Conservation (phyloP, 2,329 filamentous ascomycete genomes). For the Fusarium foetens region DNA sequence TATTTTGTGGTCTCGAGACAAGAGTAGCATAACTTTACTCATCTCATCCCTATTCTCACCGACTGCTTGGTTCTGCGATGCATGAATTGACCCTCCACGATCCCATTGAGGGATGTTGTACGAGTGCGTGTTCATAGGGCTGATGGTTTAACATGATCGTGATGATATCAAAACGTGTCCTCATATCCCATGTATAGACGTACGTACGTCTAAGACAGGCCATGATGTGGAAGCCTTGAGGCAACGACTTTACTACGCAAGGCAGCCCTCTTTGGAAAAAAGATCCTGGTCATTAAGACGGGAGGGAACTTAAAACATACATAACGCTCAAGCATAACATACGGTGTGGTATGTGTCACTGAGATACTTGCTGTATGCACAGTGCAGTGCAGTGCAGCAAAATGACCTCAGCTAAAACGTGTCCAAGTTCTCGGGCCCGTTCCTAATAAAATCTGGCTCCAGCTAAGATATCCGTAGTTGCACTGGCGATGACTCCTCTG, state of each 20-base stretch:
- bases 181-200: not conserved
- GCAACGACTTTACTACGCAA: conserved; percentile 29
- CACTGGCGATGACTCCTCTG: conserved; percentile 20
- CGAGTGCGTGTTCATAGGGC: conserved; percentile 14
- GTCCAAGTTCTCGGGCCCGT: conserved; percentile 1
- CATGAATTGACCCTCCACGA: conserved; percentile 4
- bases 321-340: conserved; percentile 26
- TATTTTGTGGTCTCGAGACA: not conserved
- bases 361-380: not conserved
- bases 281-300: not conserved
- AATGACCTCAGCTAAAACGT: not conserved
- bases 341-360: conserved; percentile 2
- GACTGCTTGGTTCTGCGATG: conserved; percentile 6
- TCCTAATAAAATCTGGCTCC: not conserved
- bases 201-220: conserved; percentile 7
- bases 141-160: conserved; percentile 7
- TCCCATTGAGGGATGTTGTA: not conserved
- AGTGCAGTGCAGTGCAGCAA: not conserved
- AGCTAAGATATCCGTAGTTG: not conserved
- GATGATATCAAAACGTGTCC: conserved; percentile 14
- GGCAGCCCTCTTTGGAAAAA: conserved; percentile 18
- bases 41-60: not conserved
- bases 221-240: conserved; percentile 31
- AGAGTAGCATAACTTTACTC: not conserved
- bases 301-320: conserved; percentile 2